Evolutionary conservation across 768 basidiomycete species (phyloP), one percentile per base, ranked within the genome.

Genomic region (Phaeolepiota aurea): DNA sequence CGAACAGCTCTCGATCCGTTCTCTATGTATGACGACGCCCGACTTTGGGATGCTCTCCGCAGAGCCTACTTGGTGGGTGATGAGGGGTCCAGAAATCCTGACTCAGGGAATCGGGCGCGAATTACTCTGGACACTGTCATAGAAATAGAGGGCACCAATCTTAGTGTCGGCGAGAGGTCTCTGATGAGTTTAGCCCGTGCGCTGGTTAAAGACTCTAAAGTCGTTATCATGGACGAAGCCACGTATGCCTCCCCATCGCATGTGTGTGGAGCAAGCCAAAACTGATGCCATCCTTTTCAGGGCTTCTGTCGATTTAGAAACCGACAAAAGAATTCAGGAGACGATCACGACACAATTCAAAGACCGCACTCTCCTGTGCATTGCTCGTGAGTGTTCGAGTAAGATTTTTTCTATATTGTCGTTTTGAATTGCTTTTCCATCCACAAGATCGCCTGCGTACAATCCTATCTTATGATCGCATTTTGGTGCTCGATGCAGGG

Each of bases 141-240:
- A 20, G 87, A 87, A 31, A 72, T 77, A 23, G 88, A 88, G 53
- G 89, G 89, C 5, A 61, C 64, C 5, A 88, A 88, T 47, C 49
- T 88, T 45, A 82, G 79, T 32, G 77, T 85, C 12, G 80, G 81
- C 14, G 65, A 87, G 68, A 64, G 84, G 39, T 81, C 77, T 4
- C 62, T 90, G 16, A 76, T 90, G 14, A 83, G 81, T 19, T 67
- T 90, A 30, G 88, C 88, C 20, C 70, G 88, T 23, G 88, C 88
- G 2, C 63, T 91, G 11, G 87, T 89, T 12, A 80, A 84, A 47
- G 74, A 86, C 54, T 73, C 79, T 4, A 74, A 72, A 52, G 76
- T 90, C 28, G 76, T 88, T 20, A 74, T 91, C 22, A 66, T 91
- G 11, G 88, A 91, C 55, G 87, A 88, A 63, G 87, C 86, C 0